These are phyloP conservation scores for Fusarium incarnatum DNA, from an alignment of 2,329 filamentous ascomycete species.

Conservation along the genomic window DNA sequence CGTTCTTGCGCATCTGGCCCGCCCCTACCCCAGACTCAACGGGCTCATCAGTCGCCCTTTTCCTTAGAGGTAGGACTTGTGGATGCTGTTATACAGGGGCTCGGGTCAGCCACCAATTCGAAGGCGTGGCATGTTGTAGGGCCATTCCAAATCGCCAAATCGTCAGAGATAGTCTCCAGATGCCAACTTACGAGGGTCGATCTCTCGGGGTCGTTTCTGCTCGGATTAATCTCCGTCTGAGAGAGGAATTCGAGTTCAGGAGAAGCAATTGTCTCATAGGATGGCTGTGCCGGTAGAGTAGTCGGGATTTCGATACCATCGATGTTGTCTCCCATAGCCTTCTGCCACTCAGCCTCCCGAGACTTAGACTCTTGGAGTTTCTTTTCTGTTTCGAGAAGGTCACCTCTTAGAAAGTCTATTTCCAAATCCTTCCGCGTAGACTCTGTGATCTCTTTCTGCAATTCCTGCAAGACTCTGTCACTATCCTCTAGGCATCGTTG, in stretches of 20 bases:
- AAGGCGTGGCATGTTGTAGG: background rate
- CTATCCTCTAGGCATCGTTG: background rate
- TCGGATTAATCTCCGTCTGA: fast-evolving
- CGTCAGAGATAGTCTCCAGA: background rate
- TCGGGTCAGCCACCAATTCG: background rate
- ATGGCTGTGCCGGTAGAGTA: background rate
- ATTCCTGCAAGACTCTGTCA: background rate
- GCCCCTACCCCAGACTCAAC: too few species aligned
- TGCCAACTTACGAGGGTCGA: background rate
- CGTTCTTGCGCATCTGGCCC: background rate
- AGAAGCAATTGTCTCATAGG: background rate
- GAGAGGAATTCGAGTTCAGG: background rate
- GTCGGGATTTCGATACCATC: background rate
- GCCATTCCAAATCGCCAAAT: background rate
- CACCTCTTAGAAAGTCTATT: background rate
- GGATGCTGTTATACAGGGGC: background rate
- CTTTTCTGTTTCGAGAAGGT: fast-evolving
- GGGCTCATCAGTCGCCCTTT: background rate
- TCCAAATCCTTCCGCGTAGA: background rate
- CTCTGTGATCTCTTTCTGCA: background rate
- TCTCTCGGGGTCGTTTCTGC: background rate
- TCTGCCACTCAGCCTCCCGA: background rate
- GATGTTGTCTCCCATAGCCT: background rate
- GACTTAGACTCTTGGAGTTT: background rate
- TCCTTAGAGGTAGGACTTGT: background rate